Conservation (phyloP, 202 grass and related monocot genomes). For the Digitaria exilis region DNA sequence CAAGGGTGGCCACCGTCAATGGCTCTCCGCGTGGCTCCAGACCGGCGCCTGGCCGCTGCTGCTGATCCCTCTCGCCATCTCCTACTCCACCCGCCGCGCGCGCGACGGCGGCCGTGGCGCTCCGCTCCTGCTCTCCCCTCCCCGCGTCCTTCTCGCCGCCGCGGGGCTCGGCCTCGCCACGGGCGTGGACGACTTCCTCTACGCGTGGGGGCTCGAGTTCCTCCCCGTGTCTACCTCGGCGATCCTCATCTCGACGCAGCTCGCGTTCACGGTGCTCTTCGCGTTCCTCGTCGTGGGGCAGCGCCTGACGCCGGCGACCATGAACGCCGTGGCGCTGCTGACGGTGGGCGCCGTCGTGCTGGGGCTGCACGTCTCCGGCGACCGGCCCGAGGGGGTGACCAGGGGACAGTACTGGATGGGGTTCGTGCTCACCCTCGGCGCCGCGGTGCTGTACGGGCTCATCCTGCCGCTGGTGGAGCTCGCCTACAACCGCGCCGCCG, state of each 20-base stretch:
- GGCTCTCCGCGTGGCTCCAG: slow-evolving; percentile 76
- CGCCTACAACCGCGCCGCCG: slow-evolving; percentile 57
- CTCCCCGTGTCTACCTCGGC: slow-evolving; percentile 80
- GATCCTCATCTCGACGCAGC: slow-evolving; percentile 86
- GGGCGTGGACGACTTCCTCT: slow-evolving; percentile 76
- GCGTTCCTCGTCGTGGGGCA: slow-evolving; percentile 75
- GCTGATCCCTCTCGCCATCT: slow-evolving; percentile 42
- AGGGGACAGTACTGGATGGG: slow-evolving; percentile 62
- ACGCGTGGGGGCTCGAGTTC: slow-evolving; percentile 81
- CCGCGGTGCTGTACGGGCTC: slow-evolving; percentile 74
- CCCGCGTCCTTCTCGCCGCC: slow-evolving; percentile 51
- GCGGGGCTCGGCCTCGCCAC: slow-evolving; percentile 54
- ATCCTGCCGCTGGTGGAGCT: slow-evolving; percentile 84
- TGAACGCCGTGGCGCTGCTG: slow-evolving; percentile 79
- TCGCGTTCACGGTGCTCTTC: slow-evolving; percentile 82
- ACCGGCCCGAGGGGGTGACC: slow-evolving; percentile 59
- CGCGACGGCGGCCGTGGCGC: neutral
- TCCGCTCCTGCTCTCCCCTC: slow-evolving; percentile 52
- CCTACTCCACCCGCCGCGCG: slow-evolving; percentile 47
- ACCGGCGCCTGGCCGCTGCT: slow-evolving; percentile 73
- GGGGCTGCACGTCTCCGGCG: slow-evolving; percentile 64
- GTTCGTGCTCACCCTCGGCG: slow-evolving; percentile 68
- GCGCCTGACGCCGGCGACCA: slow-evolving; percentile 50
- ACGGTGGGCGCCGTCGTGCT: slow-evolving; percentile 70
- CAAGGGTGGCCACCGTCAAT: slow-evolving; percentile 70